Base-by-base conservation (phyloP, 1,284 basidiomycete species). In the Trichosporon coremiiforme region DNA sequence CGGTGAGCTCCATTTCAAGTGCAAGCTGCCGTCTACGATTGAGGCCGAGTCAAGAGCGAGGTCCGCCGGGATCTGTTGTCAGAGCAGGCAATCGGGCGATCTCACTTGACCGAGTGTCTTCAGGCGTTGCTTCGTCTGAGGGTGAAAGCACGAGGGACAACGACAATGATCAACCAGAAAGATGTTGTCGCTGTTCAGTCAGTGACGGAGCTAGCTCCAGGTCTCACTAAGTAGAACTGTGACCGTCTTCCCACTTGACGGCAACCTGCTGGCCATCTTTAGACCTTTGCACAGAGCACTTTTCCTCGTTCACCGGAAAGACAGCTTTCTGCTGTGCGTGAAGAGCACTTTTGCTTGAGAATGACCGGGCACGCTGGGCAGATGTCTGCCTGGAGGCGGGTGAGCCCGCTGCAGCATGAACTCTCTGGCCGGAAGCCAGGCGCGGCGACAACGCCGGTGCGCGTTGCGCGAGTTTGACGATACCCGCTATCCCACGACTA, bases 121-220 rank as follows among this genome's bases (percentile, higher is more conserved):
- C 12, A 98, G 83, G 10, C 96, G 87, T 82, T 98, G 96, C 80
- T 94, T 96, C 9, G 96, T 98, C 70, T 90, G 82, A 0, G 90
- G 85, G 82, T 98, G 96, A 79, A 92, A 96, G 82, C 95, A 98
- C 65, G 89, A 84, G 0, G 90, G 82, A 82, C 95, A 98, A 38
- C 95, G 88, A 79, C 96, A 99, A 78, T 98, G 95, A 79, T 93
- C 92, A 12, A 89, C 85, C 29, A 93, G 83, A 88, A 90, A 92
- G 60, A 90, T 84, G 77, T 90, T 86, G 79, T 91, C 89, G 78
- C 90, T 91, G 67, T 25, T 25, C 4, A 45, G 66, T 67, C n/a
- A 63, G 13, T 12, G 22, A 41, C 25, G 41, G 47, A 20, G 3
- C 12, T 17, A 50, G 33, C 4, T 10, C 2, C 2, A 36, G 1